These are phyloP conservation scores for Boletus rubropictus DNA, from an alignment of 768 basidiomycete species.

Conservation along the genomic window DNA sequence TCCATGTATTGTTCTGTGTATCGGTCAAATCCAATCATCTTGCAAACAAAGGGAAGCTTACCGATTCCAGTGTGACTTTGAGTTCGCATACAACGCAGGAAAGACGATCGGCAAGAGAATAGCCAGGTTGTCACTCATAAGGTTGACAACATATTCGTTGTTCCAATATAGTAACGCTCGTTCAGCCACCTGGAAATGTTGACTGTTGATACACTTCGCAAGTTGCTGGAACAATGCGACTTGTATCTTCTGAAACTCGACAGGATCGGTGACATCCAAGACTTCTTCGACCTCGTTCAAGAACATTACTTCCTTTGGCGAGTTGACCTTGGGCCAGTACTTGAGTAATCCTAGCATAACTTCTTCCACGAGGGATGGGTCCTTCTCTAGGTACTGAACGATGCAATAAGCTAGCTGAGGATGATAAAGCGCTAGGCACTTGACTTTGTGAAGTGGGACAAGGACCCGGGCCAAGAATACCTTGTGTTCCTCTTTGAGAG, in stretches of 20 bases:
- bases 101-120: constrained; percentile 93
- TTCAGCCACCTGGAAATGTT: constrained; percentile 99
- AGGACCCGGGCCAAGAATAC: constrained; percentile 91
- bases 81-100: constrained; percentile 92
- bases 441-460: constrained; percentile 95
- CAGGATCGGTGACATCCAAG: constrained; percentile 93
- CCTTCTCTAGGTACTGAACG: constrained; percentile 98
- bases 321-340: constrained; percentile 99
- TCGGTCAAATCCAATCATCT: constrained; percentile 7
- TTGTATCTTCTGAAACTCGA: constrained; percentile 95
- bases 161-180: constrained; percentile 98
- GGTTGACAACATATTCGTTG: constrained; percentile 98
- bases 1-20: constrained; percentile 86
- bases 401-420: constrained; percentile 99
- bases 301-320: constrained; percentile 99
- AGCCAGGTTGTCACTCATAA: constrained; percentile 94
- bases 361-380: constrained; percentile 85
- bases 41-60: constrained; percentile 34
- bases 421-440: constrained; percentile 95
- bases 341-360: constrained; percentile 94
- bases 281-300: constrained; percentile 99
- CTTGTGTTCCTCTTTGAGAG: constrained; percentile 99
- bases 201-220: constrained; percentile 95
- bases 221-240: constrained; percentile 89
- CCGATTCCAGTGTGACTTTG: constrained; percentile 98